phyloP scores from a whole-genome alignment of 306 rosid species.

The Prunus salicina region DNA sequence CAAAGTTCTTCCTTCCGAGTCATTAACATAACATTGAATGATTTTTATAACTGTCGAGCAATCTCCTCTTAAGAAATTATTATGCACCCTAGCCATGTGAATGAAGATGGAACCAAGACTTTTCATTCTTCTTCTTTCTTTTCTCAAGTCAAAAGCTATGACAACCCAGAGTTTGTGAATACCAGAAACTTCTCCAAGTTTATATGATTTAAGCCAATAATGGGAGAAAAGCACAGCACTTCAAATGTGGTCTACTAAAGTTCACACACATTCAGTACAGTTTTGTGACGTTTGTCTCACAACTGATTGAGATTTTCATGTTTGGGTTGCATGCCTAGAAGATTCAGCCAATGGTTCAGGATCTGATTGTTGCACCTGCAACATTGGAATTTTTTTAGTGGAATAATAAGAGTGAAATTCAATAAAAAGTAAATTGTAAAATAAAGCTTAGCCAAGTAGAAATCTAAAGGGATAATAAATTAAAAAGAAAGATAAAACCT shows the following conservation, averaged over 20 bases:
- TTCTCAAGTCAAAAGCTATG: not conserved
- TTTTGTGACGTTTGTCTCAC: not conserved
- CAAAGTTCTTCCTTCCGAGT: not conserved
- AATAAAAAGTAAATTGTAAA: too few relatives aligned
- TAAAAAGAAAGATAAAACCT: not conserved
- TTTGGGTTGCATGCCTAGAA: not conserved
- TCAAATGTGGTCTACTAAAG: not conserved
- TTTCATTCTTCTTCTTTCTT: not conserved
- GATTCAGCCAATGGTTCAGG: not conserved
- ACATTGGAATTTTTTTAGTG: not conserved
- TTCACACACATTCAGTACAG: not conserved
- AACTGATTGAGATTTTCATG: not conserved
- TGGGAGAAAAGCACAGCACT: not conserved
- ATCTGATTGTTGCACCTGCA: not conserved
- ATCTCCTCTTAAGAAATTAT: not conserved
- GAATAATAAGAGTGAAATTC: not conserved
- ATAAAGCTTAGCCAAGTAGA: not conserved
- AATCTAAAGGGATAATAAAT: not conserved
- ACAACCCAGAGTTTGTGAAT: not conserved
- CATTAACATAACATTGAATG: too few relatives aligned
- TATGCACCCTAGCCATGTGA: not conserved
- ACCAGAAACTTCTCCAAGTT: not conserved
- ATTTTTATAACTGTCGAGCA: not conserved
- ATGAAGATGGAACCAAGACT: not conserved
- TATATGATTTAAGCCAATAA: not conserved